Conservation (phyloP, 148 eudicot species). For the Amaranthus cruentus region DNA sequence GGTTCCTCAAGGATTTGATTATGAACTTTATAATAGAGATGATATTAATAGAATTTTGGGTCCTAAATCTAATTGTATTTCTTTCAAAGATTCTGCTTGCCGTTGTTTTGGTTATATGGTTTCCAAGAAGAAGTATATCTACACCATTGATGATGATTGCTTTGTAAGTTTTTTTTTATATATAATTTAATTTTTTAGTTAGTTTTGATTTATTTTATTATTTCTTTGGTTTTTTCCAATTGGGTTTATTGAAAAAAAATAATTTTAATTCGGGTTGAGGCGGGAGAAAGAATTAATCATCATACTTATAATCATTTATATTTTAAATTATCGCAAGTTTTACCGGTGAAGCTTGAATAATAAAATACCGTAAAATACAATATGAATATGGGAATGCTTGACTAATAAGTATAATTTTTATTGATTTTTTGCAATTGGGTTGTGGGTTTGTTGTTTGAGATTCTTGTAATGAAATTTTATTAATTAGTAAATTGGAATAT, state of each 20-base stretch:
- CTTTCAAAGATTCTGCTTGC: conserved; percentile 70
- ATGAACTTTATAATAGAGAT: conserved; percentile 53
- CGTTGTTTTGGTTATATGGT: conserved; percentile 63
- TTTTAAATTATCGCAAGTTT: no score
- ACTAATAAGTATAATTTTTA: no score
- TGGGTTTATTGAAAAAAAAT: conserved; percentile 1
- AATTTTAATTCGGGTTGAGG: no score
- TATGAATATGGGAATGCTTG: no score
- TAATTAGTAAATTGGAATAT: no score
- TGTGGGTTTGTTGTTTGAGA: no score
- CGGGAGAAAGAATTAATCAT: no score
- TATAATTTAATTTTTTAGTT: background rate
- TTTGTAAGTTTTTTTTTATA: conserved; percentile 36
- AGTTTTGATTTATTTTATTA: conserved; percentile 1
- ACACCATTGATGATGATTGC: conserved; percentile 72
- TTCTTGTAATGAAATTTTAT: no score
- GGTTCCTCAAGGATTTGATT: conserved; percentile 56
- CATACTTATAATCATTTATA: no score
- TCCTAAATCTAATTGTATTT: conserved; percentile 56
- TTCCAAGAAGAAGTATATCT: conserved; percentile 61
- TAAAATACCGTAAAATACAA: no score
- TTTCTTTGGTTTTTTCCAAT: background rate
- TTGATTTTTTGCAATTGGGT: no score
- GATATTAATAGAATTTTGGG: conserved; percentile 56
- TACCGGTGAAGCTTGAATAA: no score